Conservation (phyloP, 2,329 filamentous ascomycete genomes). For the Orbilia blumenaviensis region DNA sequence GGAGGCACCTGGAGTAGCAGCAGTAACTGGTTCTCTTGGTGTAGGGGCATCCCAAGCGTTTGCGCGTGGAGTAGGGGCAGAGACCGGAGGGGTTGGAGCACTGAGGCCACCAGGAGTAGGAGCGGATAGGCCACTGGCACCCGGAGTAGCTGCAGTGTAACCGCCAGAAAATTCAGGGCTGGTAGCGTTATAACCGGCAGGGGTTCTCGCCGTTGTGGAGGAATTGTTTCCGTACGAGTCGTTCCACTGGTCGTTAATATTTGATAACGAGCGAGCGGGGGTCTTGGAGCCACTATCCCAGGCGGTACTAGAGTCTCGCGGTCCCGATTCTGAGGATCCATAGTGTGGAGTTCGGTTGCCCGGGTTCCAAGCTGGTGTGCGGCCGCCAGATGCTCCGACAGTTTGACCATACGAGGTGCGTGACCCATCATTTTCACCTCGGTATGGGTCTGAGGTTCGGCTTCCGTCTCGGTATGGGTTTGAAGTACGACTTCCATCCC, state of each 20-base stretch:
- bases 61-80: slow-evolving; percentile 73
- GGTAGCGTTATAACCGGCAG: slow-evolving; percentile 56
- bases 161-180: slow-evolving; percentile 56
- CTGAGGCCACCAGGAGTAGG: slow-evolving; percentile 73
- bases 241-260: slow-evolving; percentile 68
- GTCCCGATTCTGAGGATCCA: slow-evolving; percentile 63
- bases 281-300: slow-evolving; percentile 79
- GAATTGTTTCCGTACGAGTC: slow-evolving; percentile 65
- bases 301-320: slow-evolving; percentile 66
- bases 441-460: slow-evolving; percentile 58
- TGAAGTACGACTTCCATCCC: slow-evolving; percentile 57
- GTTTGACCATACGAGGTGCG: slow-evolving; percentile 76
- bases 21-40: slow-evolving; percentile 65
- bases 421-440: slow-evolving; percentile 73
- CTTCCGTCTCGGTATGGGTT: slow-evolving; percentile 57
- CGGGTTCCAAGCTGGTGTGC: slow-evolving; percentile 81
- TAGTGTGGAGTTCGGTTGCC: slow-evolving; percentile 73
- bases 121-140: slow-evolving; percentile 71
- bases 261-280: slow-evolving; percentile 69
- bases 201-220: slow-evolving; percentile 59
- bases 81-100: slow-evolving; percentile 66
- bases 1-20: slow-evolving; percentile 64
- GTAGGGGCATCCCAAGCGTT: slow-evolving; percentile 64
- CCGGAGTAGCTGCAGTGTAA: slow-evolving; percentile 70
- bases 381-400: slow-evolving; percentile 65